These are phyloP conservation scores for Ceriops decandra DNA, from an alignment of 345 rosid genomes.

Conservation along the genomic window DNA sequence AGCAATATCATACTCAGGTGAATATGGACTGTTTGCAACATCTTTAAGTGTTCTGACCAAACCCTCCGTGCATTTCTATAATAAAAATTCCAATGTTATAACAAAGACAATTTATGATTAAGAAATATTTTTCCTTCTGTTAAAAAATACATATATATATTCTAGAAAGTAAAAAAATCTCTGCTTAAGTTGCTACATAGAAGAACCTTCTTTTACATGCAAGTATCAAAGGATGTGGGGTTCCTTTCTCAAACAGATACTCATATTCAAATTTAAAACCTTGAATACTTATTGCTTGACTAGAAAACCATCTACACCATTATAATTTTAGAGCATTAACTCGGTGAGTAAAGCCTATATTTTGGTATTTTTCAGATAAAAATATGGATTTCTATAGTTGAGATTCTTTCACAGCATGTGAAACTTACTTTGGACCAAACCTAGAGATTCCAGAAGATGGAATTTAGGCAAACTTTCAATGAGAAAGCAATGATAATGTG, in stretches of 20 bases:
- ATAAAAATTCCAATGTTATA: not conserved
- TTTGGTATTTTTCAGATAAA: no score
- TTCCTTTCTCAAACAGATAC: constrained; percentile 3
- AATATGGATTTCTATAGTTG: not conserved
- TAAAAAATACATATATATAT: not conserved
- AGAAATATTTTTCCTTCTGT: not conserved
- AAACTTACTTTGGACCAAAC: constrained; percentile 7
- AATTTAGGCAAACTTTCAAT: not conserved
- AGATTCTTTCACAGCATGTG: not conserved
- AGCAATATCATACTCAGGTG: constrained; percentile 97
- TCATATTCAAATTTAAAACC: not conserved
- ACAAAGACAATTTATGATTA: no score
- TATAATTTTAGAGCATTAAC: no score
- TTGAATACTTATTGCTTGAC: no score
- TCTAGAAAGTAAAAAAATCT: not conserved
- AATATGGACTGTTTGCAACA: constrained; percentile 83
- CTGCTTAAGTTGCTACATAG: not conserved
- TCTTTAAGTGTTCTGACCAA: constrained; percentile 84
- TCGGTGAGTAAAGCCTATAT: no score
- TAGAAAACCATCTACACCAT: no score
- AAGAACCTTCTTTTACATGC: not conserved
- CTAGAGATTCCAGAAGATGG: not conserved
- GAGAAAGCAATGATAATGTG: not conserved
- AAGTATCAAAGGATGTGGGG: constrained; percentile 8
- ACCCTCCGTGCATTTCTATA: constrained; percentile 88